Percentiles rank a stretch among this genome's conserved stretches.
Conservation (phyloP, 768 basidiomycete species). For the Fistulinella prunicolor region DNA sequence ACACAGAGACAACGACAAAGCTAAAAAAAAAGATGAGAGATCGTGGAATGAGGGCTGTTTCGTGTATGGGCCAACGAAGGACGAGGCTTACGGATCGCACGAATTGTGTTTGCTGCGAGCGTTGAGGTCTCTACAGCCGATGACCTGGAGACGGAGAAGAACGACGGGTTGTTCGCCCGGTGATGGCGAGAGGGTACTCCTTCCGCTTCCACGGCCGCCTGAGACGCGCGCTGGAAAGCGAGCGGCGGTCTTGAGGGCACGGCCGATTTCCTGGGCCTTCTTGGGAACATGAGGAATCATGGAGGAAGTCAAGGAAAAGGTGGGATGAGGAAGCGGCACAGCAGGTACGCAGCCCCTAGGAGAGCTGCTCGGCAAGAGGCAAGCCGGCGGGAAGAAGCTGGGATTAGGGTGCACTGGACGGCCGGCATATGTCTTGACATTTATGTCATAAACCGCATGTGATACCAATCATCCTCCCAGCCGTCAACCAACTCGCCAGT, state of each 20-base stretch:
- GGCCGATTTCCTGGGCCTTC: slow-evolving; percentile 50
- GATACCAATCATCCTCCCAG: too few relatives aligned
- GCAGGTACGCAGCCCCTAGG: slow-evolving; percentile 17
- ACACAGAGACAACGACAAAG: slow-evolving; percentile 65
- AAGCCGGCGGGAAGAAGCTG: background rate
- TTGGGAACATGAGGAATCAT: slow-evolving; percentile 37
- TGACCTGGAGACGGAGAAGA: slow-evolving; percentile 62
- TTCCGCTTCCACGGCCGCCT: slow-evolving; percentile 37
- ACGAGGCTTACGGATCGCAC: slow-evolving; percentile 70
- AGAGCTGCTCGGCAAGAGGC: too few relatives aligned
- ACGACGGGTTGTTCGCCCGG: slow-evolving; percentile 68
- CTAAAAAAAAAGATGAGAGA: too few relatives aligned
- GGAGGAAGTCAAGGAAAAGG: background rate
- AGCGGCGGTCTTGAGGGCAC: slow-evolving; percentile 60
- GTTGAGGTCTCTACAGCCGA: slow-evolving; percentile 59
- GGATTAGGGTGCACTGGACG: background rate
- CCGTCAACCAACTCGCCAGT: too few relatives aligned
- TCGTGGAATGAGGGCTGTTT: background rate
- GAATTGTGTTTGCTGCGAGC: slow-evolving; percentile 65
- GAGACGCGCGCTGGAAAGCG: slow-evolving; percentile 49
- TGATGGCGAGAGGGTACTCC: slow-evolving; percentile 39
- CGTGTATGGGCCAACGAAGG: background rate
- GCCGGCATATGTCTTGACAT: too few relatives aligned
- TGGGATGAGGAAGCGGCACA: slow-evolving; percentile 5
- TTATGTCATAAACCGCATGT: too few relatives aligned